Base-by-base conservation (phyloP, 2,329 filamentous ascomycete genomes). In the Epichloe sibirici region DNA sequence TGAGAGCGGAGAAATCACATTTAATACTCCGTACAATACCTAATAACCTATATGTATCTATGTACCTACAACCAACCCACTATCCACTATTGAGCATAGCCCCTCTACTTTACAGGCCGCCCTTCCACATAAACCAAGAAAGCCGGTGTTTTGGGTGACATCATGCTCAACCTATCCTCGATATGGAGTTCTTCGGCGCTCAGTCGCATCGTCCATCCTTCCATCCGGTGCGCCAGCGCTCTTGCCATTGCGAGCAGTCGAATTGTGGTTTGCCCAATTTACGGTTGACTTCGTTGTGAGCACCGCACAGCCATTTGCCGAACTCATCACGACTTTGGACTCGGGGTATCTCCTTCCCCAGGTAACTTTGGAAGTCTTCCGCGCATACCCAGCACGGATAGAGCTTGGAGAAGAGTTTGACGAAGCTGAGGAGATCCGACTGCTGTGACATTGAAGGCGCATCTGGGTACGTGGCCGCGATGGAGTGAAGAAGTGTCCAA, bases 351-450 rank as follows among this genome's bases (percentile, higher is more conserved):
- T 90, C 86, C 57, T 78, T 77, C 56, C 74, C 75, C 73, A 97
- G 84, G 77, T 91, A 97, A 0, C 66, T 67, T 66, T 85, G 85
- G 67, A 98, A 96, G 65, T 97, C 91, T 55, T 91, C 86, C 37
- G 90, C 93, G 69, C 93, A 98, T 3, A 86, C 80, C 89, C 90
- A 95, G 74, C 93, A 98, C 4, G 93, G 93, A 65, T 98, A 98
- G 21, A 97, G 70, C 59, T 85, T 86, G 28, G 87, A 83, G 66
- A 98, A 95, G 2, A 90, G 75, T 25, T 74, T 72, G 61, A 98
- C 76, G 70, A 98, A 97, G 49, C 80, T 76, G 52, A 76, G 75
- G 60, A 94, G 85, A 60, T 96, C 86, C 34, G 73, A 71, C 65
- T 96, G 89, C 60, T 95, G 81, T 9, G 74, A 68, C 1, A 74